These are phyloP conservation scores for Penicillium sp. DNA, from an alignment of 2,329 filamentous ascomycete species.

Conservation along the genomic window DNA sequence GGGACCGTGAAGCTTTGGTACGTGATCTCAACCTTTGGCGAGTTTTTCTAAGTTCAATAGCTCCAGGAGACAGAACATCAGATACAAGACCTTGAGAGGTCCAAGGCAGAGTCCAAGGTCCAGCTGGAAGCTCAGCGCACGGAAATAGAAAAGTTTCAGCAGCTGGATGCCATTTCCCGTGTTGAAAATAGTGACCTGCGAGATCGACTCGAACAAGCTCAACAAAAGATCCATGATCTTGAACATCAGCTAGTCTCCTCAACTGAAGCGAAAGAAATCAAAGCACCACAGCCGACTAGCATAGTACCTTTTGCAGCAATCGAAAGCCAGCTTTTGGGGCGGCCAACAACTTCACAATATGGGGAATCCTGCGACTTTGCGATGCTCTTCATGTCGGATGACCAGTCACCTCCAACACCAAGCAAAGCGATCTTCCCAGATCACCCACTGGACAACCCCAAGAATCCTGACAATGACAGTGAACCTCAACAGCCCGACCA, in stretches of 20 bases:
- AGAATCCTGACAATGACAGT: not conserved
- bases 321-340: slow-evolving; percentile 20
- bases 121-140: slow-evolving; percentile 14
- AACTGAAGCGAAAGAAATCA: not conserved
- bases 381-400: slow-evolving; percentile 28
- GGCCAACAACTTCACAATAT: slow-evolving; percentile 13
- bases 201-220: slow-evolving; percentile 21
- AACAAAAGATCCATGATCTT: slow-evolving; percentile 21
- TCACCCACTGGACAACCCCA: not conserved
- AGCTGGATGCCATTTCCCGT: slow-evolving; percentile 17
- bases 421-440: not conserved
- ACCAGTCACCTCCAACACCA: slow-evolving; percentile 1
- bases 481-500: not conserved
- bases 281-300: not conserved
- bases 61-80: slow-evolving; percentile 17
- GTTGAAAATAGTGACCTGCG: slow-evolving; percentile 19
- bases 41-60: slow-evolving; percentile 22
- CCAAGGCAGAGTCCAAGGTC: slow-evolving; percentile 10
- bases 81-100: slow-evolving; percentile 19
- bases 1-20: slow-evolving; percentile 22
- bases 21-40: not conserved
- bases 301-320: slow-evolving; percentile 39
- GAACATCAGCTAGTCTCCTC: slow-evolving; percentile 13
- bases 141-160: slow-evolving; percentile 24
- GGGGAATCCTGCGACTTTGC: slow-evolving; percentile 30